Base-by-base conservation (phyloP, 495 filamentous ascomycete genomes). In the Penicillium bovifimosum region DNA sequence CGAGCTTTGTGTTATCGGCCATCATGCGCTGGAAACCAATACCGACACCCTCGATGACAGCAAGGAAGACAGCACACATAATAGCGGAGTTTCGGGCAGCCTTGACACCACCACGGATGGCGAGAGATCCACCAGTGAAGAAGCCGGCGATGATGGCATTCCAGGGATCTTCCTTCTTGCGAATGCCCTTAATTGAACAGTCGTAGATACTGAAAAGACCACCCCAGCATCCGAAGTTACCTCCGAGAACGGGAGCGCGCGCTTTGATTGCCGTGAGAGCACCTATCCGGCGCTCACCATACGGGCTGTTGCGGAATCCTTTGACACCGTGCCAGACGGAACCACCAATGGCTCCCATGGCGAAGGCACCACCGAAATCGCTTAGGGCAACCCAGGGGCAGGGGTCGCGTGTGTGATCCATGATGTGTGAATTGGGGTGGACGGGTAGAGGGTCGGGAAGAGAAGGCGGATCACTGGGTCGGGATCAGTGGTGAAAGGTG, bases 301-400 rank as follows among this genome's bases (percentile, higher is more conserved):
- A 90, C 44, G 84, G 84, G 52, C 79, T 83, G 78, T 96, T 96
- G 40, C 92, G 74, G 77, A 88, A 96, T 47, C 92, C 93, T 76
- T 98, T 98, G 41, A 98, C 84, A 62, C 95, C 95, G 73, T 98
- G 93, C 93, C 93, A 98, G 68, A 97, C 84, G 50, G 87, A 84
- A 65, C 93, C 93, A 64, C 93, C 93, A 58, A 98, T 90, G 39
- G 74, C 90, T 53, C 92, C 92, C 92, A 98, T 98, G 63, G 82
- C 85, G 66, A 98, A 97, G 45, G 93, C 95, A 69, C 93, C 93
- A 56, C 93, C 93, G 59, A 96, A 96, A 68, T 98, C 93, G 68
- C 87, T 95, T 53, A 97, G 80, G 52, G 91, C 84, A 60, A 97
- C 92, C 89, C 89, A 96, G 34, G 95, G 93, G 68, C 93, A 96